Percentiles rank a stretch among this genome's conserved stretches.
Evolutionary conservation across 2,329 filamentous ascomycete genomes (phyloP).

Genomic region (Aspergillus fructus): DNA sequence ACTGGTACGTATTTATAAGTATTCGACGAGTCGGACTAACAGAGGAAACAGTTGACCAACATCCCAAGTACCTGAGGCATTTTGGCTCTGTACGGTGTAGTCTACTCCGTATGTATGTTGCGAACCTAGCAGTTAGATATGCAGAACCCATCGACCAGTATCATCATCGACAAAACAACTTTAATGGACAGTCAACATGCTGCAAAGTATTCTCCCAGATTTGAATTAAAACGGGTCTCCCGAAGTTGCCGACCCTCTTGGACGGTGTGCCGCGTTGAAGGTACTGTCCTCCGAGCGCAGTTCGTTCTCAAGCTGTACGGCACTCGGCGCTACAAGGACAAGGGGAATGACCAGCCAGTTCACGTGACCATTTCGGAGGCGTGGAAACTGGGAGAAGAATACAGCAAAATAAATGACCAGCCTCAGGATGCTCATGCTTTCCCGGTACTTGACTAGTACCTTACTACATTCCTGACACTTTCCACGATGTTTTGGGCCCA

Average conservation of each 20-base stretch:
- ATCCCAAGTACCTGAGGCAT: no score
- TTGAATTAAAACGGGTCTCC: neutral
- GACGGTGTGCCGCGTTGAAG: neutral
- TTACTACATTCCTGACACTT: neutral
- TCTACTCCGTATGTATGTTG: no score
- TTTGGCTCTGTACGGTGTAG: no score
- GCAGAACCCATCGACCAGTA: neutral
- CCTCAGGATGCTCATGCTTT: neutral
- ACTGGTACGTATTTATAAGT: no score
- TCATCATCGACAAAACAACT: neutral
- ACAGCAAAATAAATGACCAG: neutral
- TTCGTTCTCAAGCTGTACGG: neutral
- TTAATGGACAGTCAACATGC: neutral
- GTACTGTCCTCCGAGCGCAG: neutral
- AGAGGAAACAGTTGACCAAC: no score
- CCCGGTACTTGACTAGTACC: neutral
- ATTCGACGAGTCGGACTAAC: no score
- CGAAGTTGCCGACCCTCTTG: no score
- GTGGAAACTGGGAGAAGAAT: neutral
- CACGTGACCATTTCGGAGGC: neutral
- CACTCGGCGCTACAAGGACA: neutral
- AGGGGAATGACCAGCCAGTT: neutral
- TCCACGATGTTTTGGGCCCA: no score
- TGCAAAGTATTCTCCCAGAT: neutral
- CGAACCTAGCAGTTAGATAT: neutral